Evolutionary conservation across 2,329 filamentous ascomycete genomes (phyloP), one percentile per base, ranked within the genome.

Genomic region (Aspergillus quadricinctus): DNA sequence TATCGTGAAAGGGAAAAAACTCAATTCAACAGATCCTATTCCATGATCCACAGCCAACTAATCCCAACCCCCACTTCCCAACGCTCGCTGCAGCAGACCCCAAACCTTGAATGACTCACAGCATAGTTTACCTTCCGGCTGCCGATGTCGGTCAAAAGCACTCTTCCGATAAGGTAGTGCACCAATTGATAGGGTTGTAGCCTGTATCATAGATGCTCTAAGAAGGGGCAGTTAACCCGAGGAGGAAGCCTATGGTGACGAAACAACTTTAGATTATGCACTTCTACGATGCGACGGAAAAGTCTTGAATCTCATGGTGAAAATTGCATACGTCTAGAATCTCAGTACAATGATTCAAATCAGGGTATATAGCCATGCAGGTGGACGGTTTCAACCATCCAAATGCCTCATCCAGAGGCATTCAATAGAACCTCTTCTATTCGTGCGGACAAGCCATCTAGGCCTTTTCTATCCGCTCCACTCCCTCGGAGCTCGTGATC

Each of bases 401-500:
- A 8, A 19, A 4, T 46, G 43, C 43, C 43, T 46, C 43, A 14
- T 46, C 21, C 5, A 23, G 43, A 46, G 21, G 43, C 43, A 6
- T 45, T 10, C 10, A 45, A 45, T 45, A 7, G 10, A 1, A 17
- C 21, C 43, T 27, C 11, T n/a, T 17, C 6, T 7, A 6, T 35
- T n/a, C 31, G 14, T 37, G 14, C 31, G 1, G 31, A 17, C 31
- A 37, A 37, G 14, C 41, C 5, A 14, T 14, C 23, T 23, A 46
- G 21, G 43, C 43, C 10, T 46, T 46, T 23, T 46, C 43, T 3
- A 14, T 7, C 21, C 7, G 19, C 28, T 61, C 52, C 19, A 57
- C 48, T 52, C 60, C 60, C 43, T 59, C 55, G 17, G 54, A 60
- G 48, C 53, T 65, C n/a, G 52, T 54, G 40, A 58, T 59, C n/a